Conservation (phyloP, 2,329 filamentous ascomycete species). For the Microsporum canis region DNA sequence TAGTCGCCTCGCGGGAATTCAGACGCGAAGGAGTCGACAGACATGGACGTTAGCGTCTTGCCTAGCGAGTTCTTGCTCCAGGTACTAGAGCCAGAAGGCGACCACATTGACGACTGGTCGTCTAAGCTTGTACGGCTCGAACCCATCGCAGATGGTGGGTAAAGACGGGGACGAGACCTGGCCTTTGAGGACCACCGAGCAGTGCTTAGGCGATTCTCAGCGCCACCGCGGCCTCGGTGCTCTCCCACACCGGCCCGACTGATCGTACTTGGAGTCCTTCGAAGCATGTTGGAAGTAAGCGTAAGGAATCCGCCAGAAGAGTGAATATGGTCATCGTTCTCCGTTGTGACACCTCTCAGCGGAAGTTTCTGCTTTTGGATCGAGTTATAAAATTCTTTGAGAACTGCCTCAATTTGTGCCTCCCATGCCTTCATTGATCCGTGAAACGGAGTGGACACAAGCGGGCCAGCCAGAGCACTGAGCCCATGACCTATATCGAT, state of each 20-base stretch:
- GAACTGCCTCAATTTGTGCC: slow-evolving; percentile 72
- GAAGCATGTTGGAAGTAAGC: slow-evolving; percentile 55
- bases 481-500: slow-evolving; percentile 27
- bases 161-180: slow-evolving; percentile 64
- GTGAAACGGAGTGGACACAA: slow-evolving; percentile 66
- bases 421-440: slow-evolving; percentile 76
- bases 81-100: slow-evolving; percentile 77
- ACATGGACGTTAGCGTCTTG: slow-evolving; percentile 82
- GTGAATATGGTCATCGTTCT: slow-evolving; percentile 27
- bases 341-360: slow-evolving; percentile 58
- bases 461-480: slow-evolving; percentile 50
- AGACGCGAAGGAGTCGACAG: slow-evolving; percentile 79
- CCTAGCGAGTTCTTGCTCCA: slow-evolving; percentile 93
- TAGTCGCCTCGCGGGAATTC: slow-evolving; percentile 67
- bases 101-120: slow-evolving; percentile 82
- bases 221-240: slow-evolving; percentile 53
- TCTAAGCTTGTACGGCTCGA: slow-evolving; percentile 93
- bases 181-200: slow-evolving; percentile 77
- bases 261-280: slow-evolving; percentile 77
- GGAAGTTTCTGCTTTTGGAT: slow-evolving; percentile 82
- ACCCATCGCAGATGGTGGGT: slow-evolving; percentile 68
- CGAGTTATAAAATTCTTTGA: slow-evolving; percentile 84
- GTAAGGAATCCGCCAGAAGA: slow-evolving; percentile 56
- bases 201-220: slow-evolving; percentile 51
- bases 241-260: slow-evolving; percentile 84